Evolutionary conservation across 2,329 filamentous ascomycete species (phyloP).

Genomic region (Metarhizium album): DNA sequence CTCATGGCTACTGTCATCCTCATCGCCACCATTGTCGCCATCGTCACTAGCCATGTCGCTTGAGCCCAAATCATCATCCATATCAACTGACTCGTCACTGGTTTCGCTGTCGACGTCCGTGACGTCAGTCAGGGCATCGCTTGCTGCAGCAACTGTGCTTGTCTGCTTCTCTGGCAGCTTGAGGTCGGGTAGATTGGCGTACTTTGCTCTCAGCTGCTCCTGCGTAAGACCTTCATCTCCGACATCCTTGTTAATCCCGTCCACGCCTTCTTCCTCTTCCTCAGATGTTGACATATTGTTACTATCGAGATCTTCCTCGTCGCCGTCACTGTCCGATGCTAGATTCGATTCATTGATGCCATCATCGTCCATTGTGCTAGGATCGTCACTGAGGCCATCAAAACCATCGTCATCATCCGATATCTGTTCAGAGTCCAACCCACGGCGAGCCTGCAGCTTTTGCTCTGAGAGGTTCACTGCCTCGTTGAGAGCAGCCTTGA

Average conservation of each 20-base stretch:
- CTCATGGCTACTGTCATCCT: conserved; percentile 27
- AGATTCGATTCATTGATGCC: conserved; percentile 22
- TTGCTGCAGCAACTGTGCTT: conserved; percentile 11
- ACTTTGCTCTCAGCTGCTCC: conserved; percentile 59
- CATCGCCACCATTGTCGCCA: conserved; percentile 21
- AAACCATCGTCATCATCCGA: conserved; percentile 35
- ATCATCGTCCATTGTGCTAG: conserved; percentile 24
- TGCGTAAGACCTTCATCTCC: conserved; percentile 57
- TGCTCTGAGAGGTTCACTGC: conserved; percentile 62
- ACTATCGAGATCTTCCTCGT: conserved; percentile 31
- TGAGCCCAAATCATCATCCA: conserved; percentile 56
- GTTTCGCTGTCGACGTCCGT: conserved; percentile 32
- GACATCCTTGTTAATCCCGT: conserved; percentile 39
- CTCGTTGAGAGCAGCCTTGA: conserved; percentile 60
- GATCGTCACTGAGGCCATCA: conserved; percentile 37
- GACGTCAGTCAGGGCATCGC: conserved; percentile 17
- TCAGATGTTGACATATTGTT: conserved; percentile 51
- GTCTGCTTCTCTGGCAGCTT: conserved; percentile 13
- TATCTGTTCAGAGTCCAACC: conserved; percentile 40
- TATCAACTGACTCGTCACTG: conserved; percentile 55
- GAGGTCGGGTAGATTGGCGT: conserved; percentile 49
- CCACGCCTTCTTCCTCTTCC: conserved; percentile 52
- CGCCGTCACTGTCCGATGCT: conserved; percentile 17
- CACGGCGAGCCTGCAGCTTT: conserved; percentile 52
- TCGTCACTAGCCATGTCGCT: conserved; percentile 38